A percentile compares a stretch with the other conserved stretches of the same genome.
phyloP scores from a whole-genome alignment of 768 basidiomycete genomes.

The Tricholoma sp. region DNA sequence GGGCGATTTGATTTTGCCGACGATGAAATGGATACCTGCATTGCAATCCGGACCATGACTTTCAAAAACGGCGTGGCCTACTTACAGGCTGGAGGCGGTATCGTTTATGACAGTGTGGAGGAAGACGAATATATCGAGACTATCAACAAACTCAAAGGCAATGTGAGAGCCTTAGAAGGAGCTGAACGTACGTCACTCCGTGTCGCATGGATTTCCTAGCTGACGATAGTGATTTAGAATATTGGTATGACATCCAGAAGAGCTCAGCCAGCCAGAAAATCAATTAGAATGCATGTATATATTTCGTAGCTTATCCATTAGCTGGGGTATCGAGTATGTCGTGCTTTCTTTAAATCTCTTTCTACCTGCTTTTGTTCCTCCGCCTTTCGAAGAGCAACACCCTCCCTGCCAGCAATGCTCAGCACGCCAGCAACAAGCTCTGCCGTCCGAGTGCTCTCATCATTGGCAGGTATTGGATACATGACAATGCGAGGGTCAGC shows the following conservation, averaged over 20 bases:
- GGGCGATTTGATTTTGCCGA: constrained; percentile 96
- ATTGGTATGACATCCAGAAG: constrained; percentile 67
- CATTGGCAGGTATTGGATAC: constrained; percentile 98
- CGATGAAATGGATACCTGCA: constrained; percentile 97
- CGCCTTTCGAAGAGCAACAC: constrained; percentile 44
- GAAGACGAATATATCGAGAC: constrained; percentile 98
- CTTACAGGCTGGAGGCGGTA: constrained; percentile 94
- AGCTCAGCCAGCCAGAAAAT: constrained; percentile 23
- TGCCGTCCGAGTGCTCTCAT: constrained; percentile 86
- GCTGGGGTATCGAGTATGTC: constrained; percentile 2
- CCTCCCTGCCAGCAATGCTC: constrained; percentile 81
- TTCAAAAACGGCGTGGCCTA: constrained; percentile 93
- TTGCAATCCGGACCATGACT: constrained; percentile 96
- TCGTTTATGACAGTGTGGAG: constrained; percentile 95
- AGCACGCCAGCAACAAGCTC: constrained; percentile 88
- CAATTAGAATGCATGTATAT: constrained; percentile 12
- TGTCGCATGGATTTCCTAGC: constrained; percentile 2
- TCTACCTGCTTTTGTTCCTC: constrained; percentile 25
- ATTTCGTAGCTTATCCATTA: neutral
- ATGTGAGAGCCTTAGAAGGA: constrained; percentile 75
- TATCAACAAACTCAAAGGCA: constrained; percentile 88
- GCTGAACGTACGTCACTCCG: constrained; percentile 72
- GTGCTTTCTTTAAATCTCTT: constrained; percentile 14
- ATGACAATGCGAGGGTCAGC: constrained; percentile 94
- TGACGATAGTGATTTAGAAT: constrained; percentile 39